These are phyloP conservation scores for Cutaneotrichosporon sp. DNA, from an alignment of 1,284 basidiomycete species.

Conservation along the genomic window DNA sequence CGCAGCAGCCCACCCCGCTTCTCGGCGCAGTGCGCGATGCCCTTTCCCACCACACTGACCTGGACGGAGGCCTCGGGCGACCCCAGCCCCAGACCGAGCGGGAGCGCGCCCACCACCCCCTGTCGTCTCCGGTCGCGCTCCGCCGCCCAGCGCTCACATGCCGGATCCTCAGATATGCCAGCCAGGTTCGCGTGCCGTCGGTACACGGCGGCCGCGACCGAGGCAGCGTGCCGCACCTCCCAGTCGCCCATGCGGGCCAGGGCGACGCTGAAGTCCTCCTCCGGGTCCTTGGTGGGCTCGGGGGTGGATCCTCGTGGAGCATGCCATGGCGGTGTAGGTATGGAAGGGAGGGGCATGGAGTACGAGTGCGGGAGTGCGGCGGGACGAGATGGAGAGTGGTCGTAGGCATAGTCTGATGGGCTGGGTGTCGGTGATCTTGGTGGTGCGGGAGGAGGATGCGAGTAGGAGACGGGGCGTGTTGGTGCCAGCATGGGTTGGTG, in stretches of 20 bases:
- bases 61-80: background rate
- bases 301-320: background rate
- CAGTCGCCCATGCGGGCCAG: conserved; percentile 6
- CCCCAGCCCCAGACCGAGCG: background rate
- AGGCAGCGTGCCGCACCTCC: background rate
- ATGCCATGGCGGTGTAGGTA: background rate
- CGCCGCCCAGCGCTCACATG: background rate
- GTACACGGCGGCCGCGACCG: background rate
- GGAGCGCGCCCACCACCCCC: background rate
- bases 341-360: background rate
- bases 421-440: too few relatives aligned
- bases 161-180: background rate
- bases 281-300: background rate
- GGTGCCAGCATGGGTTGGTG: background rate
- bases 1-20: background rate
- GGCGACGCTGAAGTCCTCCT: background rate
- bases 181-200: background rate
- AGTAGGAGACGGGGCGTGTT: background rate
- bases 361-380: background rate
- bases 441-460: background rate
- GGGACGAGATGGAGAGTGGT: background rate
- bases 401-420: background rate
- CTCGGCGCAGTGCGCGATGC: background rate
- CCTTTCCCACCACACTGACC: background rate
- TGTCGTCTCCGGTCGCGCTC: background rate